Evolutionary conservation across 2,329 filamentous ascomycete species (phyloP), one percentile per base, ranked within the genome.

Genomic region (Clarireedia sp.): DNA sequence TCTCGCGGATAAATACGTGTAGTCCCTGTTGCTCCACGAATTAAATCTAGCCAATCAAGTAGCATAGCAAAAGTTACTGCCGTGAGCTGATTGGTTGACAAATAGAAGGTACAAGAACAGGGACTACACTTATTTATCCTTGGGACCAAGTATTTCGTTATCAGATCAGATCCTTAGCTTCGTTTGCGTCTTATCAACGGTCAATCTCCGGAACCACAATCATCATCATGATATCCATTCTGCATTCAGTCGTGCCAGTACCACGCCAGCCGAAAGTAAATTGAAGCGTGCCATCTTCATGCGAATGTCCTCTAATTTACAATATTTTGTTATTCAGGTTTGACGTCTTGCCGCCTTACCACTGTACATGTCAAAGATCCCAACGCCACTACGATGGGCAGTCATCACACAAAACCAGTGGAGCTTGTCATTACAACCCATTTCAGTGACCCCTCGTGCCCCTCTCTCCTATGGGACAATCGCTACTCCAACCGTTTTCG

Each of bases 401-500:
- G 9, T 33, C 37, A 45, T 45, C 37, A 45, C 45, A 54, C 40
- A 44, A 47, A 47, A 36, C 43, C 29, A 41, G 16, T 29, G 24
- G 24, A 26, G 37, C 26, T 19, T 43, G 5, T 36, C 37, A 21
- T 41, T 17, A 24, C 19, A 10, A 23, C 24, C 26, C 41, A 21
- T 41, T 41, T 54, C 37, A 26, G 40, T 29, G 40, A 24, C 52
- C 37, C 38, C 44, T 23, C 44, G 24, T 26, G 24, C 24, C 24
- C 24, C 24, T 26, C 29, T 36, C 33, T 16, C 29, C 36, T 63
- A 90, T 59, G 85, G 79, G 56, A 87, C 79, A 41, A 94, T 81
- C 48, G 79, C 75, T 55, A 94, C 79, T 16, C 89, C 89, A 66
- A 90, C 83, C 19, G 85, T 86, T 73, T 83, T 89, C 56, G 85